Evolutionary conservation across 2,329 filamentous ascomycete genomes (phyloP), one percentile per base, ranked within the genome.

Genomic region (Nakataea oryzae): DNA sequence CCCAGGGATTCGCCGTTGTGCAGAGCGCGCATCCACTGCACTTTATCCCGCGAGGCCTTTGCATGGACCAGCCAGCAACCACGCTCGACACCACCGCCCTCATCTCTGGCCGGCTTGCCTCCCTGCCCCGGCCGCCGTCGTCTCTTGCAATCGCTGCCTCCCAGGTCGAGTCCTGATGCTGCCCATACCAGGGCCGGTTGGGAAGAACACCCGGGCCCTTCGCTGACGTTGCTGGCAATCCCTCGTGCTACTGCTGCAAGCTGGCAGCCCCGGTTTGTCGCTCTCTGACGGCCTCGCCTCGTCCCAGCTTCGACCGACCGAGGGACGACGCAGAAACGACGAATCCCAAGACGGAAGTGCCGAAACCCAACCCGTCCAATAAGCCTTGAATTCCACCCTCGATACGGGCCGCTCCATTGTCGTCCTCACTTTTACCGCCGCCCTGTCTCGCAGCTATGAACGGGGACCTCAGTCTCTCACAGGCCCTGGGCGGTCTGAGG

Each of bases 401-500:
- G 41, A n/a, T 11, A n/a, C 41, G 41, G n/a, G 1, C 21, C 41
- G 4, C 21, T n/a, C 41, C 17, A 50, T 8, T n/a, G 1, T n/a
- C 41, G n/a, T 7, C 41, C 41, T 50, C 41, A 11, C 41, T 21
- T n/a, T 50, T 27, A n/a, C 60, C 59, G 60, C 60, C 60, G 60
- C 54, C 54, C 32, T 30, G 60, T 28, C 61, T 63, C 60, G 62
- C 59, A 56, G 81, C 73, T 74, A 97, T 97, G 92, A 91, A 92
- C 78, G 91, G 90, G 76, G 92, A 96, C 79, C 79, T 96, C 74
- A 96, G 90, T 76, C 86, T 97, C 68, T 95, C 92, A 72, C 90
- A 93, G 78, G 91, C 91, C 71, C 83, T 97, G 71, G 95, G 95
- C 71, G 93, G 93, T 70, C 81, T 99, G 75, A 91, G 93, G 74